Conservation (phyloP, 805 yeast genomes). For the Vanderwaltozyma yarrowii region DNA sequence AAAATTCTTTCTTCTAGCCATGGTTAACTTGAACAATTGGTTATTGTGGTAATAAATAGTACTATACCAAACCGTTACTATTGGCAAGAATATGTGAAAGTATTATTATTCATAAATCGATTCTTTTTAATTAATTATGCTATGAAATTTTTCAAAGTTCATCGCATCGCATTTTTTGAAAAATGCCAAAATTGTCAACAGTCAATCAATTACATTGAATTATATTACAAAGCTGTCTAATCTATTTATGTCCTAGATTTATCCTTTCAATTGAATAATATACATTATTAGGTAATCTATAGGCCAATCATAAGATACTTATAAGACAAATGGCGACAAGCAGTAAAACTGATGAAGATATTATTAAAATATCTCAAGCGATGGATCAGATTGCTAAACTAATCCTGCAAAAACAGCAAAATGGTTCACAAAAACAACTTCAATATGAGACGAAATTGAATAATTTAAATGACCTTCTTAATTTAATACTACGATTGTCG, state of each 20-base stretch:
- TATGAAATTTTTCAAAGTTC: neutral
- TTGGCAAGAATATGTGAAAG: too few relatives aligned
- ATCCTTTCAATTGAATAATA: too few relatives aligned
- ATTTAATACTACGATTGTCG: slow-evolving; percentile 8
- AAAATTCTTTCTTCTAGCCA: slow-evolving; percentile 23
- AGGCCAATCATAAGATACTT: too few relatives aligned
- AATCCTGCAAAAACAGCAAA: slow-evolving; percentile 22
- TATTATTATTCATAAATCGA: too few relatives aligned
- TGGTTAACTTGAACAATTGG: slow-evolving; percentile 2
- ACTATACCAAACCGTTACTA: too few relatives aligned
- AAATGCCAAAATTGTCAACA: too few relatives aligned
- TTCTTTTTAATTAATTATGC: too few relatives aligned
- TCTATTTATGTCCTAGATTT: too few relatives aligned
- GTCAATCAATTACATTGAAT: too few relatives aligned
- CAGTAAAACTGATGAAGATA: slow-evolving; percentile 7
- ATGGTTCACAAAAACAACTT: slow-evolving; percentile 6
- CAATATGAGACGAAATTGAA: slow-evolving; percentile 20
- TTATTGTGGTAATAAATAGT: neutral
- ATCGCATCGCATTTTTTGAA: too few relatives aligned
- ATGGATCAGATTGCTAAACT: slow-evolving; percentile 29
- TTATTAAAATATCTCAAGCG: slow-evolving; percentile 13
- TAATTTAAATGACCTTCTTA: slow-evolving; percentile 16
- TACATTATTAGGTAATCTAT: neutral
- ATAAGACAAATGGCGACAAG: too few relatives aligned
- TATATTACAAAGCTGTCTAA: too few relatives aligned